Conservation (phyloP, 2,329 filamentous ascomycete genomes). For the Periglandula ipomoeae region DNA sequence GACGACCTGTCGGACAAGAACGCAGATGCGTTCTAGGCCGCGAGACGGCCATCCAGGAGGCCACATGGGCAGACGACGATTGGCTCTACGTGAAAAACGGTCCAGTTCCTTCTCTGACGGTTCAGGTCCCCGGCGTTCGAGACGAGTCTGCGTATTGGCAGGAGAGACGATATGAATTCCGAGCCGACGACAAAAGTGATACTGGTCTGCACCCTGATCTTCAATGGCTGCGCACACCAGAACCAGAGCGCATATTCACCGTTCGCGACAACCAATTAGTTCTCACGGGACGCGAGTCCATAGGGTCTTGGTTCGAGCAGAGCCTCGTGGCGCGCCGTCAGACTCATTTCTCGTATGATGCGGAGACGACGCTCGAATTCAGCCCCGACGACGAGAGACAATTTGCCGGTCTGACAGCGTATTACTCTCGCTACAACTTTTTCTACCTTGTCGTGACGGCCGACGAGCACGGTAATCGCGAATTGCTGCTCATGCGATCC, state of each 20-base stretch:
- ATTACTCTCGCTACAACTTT: slow-evolving; percentile 57
- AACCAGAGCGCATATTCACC: slow-evolving; percentile 42
- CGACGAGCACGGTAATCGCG: slow-evolving; percentile 43
- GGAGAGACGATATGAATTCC: slow-evolving; percentile 37
- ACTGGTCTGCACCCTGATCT: slow-evolving; percentile 16
- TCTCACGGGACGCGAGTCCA: slow-evolving; percentile 40
- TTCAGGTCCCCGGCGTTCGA: slow-evolving; percentile 39
- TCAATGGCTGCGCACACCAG: slow-evolving; percentile 49
- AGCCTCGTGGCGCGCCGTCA: slow-evolving; percentile 45
- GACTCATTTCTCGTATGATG: slow-evolving; percentile 51
- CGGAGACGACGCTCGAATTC: slow-evolving; percentile 46
- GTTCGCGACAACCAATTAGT: slow-evolving; percentile 26
- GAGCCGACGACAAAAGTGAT: slow-evolving; percentile 14
- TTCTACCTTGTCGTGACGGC: slow-evolving; percentile 54
- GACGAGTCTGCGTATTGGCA: slow-evolving; percentile 42
- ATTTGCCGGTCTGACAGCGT: slow-evolving; percentile 51
- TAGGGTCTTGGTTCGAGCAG: slow-evolving; percentile 52
- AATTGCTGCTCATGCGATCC: slow-evolving; percentile 42
- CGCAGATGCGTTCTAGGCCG: slow-evolving; percentile 45
- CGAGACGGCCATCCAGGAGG: slow-evolving; percentile 50
- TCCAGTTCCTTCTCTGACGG: slow-evolving; percentile 42
- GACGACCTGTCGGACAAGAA: slow-evolving; percentile 41
- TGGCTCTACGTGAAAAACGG: slow-evolving; percentile 55
- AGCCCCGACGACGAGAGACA: slow-evolving; percentile 48
- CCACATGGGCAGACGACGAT: slow-evolving; percentile 48